Base-by-base conservation (phyloP, 768 basidiomycete genomes). In the Pleurotus eryngii region DNA sequence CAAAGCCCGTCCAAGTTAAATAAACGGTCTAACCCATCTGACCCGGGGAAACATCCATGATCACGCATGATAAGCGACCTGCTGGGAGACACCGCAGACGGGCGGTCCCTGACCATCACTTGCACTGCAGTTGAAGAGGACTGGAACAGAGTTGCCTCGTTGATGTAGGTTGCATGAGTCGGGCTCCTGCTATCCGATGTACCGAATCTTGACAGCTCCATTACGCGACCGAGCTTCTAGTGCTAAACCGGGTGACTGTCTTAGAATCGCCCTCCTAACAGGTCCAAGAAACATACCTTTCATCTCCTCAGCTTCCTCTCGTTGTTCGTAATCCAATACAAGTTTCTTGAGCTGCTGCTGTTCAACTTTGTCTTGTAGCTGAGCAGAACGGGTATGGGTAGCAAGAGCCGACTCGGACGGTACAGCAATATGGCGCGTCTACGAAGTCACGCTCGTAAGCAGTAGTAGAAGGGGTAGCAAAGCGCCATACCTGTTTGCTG, bases 261-360 rank as follows among this genome's bases (percentile, higher is more conserved):
- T 35, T 35, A 56, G 22, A 46, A 24, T 38, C 26, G 9, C 48
- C 42, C 24, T 6, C 6, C 53, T 7, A 50, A 42, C 20, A 56
- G 18, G 30, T 24, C 11, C 22, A 47, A 53, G 26, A 39, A 30
- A 56, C 61, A 42, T 55, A 87, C 90, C 89, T 82, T 84, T 90
- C 63, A 89, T 65, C 65, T 91, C 90, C 67, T 92, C 90, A 3
- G 82, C 87, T 72, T 92, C 92, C 70, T 93, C 92, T 35, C 88
- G 87, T 64, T 93, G 92, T 66, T 93, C 92, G 61, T 93, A 95
- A 68, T 93, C 83, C 53, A 96, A 81, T 3, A 97, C 97, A 17
- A 98, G 81, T n/a, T 87, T 85, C 76, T 99, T 99, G 63, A 99
- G 75, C 60, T 98, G 92, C 70, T 98, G 94, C 64, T 98, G 96